These are phyloP conservation scores for Auriscalpium orientale DNA, from an alignment of 768 basidiomycete species.

Conservation along the genomic window DNA sequence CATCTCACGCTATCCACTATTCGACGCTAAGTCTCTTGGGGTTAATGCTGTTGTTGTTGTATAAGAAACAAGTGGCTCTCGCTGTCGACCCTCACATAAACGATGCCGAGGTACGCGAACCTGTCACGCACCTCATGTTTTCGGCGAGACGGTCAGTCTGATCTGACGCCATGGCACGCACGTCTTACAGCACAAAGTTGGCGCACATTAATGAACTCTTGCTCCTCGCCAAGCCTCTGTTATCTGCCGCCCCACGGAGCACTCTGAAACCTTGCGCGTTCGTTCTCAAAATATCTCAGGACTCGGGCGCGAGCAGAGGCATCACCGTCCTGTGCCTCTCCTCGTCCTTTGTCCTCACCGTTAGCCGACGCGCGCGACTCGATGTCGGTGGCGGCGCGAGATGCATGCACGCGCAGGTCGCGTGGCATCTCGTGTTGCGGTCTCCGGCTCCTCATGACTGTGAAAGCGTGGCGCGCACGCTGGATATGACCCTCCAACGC, in stretches of 20 bases:
- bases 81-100: neutral
- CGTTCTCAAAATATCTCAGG: too few relatives aligned
- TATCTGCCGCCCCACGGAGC: too few relatives aligned
- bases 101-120: neutral
- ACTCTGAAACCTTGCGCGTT: too few relatives aligned
- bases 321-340: too few relatives aligned
- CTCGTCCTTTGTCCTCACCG: too few relatives aligned
- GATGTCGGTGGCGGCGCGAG: too few relatives aligned
- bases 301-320: too few relatives aligned
- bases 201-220: neutral
- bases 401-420: too few relatives aligned
- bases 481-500: conserved; percentile 1
- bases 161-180: neutral
- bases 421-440: too few relatives aligned
- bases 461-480: conserved; percentile 7
- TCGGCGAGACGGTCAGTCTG: neutral
- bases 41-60: neutral
- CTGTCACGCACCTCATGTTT: neutral
- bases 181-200: neutral
- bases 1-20: neutral
- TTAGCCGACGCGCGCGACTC: too few relatives aligned
- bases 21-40: neutral
- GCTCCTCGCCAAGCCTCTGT: too few relatives aligned
- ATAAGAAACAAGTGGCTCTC: neutral
- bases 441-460: neutral